phyloP scores from a whole-genome alignment of 2,329 filamentous ascomycete species.

The Trichoderma semiorbis region DNA sequence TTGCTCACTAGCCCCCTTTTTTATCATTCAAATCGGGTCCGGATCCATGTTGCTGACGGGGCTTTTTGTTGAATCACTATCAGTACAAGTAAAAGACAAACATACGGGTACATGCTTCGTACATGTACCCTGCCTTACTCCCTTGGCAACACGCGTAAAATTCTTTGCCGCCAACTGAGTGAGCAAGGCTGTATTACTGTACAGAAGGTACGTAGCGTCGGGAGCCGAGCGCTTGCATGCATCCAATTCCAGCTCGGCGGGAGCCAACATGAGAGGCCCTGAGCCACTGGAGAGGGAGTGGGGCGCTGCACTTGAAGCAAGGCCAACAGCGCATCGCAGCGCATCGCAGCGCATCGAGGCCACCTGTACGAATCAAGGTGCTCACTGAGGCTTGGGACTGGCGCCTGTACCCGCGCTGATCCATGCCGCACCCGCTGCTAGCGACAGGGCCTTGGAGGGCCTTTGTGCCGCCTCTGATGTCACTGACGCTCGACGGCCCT shows the following conservation, averaged over 20 bases:
- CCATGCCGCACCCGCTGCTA: conserved; percentile 14
- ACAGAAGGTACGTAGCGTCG: neutral
- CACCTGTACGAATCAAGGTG: conserved; percentile 7
- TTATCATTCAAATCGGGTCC: neutral
- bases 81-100: neutral
- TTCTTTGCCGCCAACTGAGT: neutral
- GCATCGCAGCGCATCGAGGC: neutral
- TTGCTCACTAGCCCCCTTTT: neutral
- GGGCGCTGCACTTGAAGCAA: conserved; percentile 6
- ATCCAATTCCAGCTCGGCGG: neutral
- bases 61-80: neutral
- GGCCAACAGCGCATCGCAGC: neutral
- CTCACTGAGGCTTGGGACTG: neutral
- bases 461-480: conserved; percentile 17
- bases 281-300: conserved; percentile 9
- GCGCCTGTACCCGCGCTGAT: conserved; percentile 17
- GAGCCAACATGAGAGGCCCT: neutral
- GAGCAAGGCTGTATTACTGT: neutral
- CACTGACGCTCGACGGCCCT: conserved; percentile 1
- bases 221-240: neutral
- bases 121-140: neutral
- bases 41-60: neutral
- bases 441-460: neutral
- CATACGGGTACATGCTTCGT: neutral
- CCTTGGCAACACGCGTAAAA: neutral